Conservation (phyloP, 1,284 basidiomycete species). For the Heterobasidion irregulare region DNA sequence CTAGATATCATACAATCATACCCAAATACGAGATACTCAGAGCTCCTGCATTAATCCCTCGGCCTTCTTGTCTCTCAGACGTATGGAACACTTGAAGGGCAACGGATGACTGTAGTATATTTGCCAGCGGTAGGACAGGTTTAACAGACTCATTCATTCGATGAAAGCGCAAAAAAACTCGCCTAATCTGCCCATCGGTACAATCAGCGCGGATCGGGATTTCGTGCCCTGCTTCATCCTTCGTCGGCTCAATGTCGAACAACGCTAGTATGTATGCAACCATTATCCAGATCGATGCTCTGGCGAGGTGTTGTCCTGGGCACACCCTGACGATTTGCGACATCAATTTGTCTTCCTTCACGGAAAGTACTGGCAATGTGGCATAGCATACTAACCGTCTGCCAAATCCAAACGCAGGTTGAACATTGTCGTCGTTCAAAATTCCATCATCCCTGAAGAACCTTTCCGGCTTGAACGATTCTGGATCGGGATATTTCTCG, state of each 20-base stretch:
- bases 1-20: no score
- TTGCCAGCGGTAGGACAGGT: no score
- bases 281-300: slow-evolving; percentile 9
- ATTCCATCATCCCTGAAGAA: slow-evolving; percentile 13
- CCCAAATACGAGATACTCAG: no score
- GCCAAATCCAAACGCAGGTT: slow-evolving; percentile 10
- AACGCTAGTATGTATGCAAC: slow-evolving; percentile 3
- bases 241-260: slow-evolving; percentile 3
- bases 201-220: background rate
- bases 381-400: background rate
- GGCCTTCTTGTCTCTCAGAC: no score
- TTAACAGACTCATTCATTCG: no score
- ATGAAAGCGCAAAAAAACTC: background rate
- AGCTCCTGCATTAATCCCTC: no score
- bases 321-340: slow-evolving; percentile 4
- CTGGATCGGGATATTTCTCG: slow-evolving; percentile 16
- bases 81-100: no score
- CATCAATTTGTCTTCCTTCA: no score
- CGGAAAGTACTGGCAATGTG: background rate
- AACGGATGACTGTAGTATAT: no score
- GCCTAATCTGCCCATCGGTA: background rate
- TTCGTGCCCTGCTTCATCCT: slow-evolving; percentile 3
- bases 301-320: slow-evolving; percentile 12
- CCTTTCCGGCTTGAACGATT: slow-evolving; percentile 18
- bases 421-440: slow-evolving; percentile 9